A percentile compares a stretch with the other conserved stretches of the same genome.
Conservation (phyloP, 1,284 basidiomycete genomes). For the Athelia psychrophila region DNA sequence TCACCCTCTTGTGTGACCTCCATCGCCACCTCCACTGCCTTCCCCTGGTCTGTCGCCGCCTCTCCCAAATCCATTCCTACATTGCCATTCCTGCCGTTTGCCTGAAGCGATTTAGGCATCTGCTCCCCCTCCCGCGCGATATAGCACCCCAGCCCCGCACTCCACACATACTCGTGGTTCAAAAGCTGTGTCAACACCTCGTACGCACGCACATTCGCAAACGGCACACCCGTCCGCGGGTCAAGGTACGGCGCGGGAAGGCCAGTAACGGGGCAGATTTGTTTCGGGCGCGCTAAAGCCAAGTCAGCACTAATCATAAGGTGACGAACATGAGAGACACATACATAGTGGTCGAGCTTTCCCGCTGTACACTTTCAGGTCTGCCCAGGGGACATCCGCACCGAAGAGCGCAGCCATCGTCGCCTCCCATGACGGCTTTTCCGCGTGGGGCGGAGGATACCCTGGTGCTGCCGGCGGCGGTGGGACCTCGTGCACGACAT, state of each 20-base stretch:
- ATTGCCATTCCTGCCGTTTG: not conserved
- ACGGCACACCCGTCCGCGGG: slow-evolving; percentile 75
- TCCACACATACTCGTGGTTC: slow-evolving; percentile 67
- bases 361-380: slow-evolving; percentile 56
- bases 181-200: slow-evolving; percentile 55
- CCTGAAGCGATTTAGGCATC: not conserved
- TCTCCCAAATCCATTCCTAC: not conserved
- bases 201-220: slow-evolving; percentile 66
- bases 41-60: not conserved
- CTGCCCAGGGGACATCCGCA: slow-evolving; percentile 68
- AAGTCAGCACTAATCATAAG: slow-evolving; percentile 3
- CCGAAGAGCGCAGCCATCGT: slow-evolving; percentile 81
- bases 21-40: too few relatives aligned
- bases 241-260: slow-evolving; percentile 67
- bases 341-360: slow-evolving; percentile 61
- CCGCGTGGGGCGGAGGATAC: too few relatives aligned
- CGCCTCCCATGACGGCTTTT: slow-evolving; percentile 60
- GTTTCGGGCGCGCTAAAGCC: slow-evolving; percentile 54
- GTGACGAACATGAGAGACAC: slow-evolving; percentile 18
- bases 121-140: slow-evolving; percentile 17
- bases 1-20: too few relatives aligned
- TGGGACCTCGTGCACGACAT: slow-evolving; percentile 53
- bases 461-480: slow-evolving; percentile 12
- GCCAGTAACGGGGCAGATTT: slow-evolving; percentile 64
- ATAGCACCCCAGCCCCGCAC: slow-evolving; percentile 54